phyloP scores from a whole-genome alignment of 1,284 basidiomycete genomes.

The Cutaneotrichosporon sp. region DNA sequence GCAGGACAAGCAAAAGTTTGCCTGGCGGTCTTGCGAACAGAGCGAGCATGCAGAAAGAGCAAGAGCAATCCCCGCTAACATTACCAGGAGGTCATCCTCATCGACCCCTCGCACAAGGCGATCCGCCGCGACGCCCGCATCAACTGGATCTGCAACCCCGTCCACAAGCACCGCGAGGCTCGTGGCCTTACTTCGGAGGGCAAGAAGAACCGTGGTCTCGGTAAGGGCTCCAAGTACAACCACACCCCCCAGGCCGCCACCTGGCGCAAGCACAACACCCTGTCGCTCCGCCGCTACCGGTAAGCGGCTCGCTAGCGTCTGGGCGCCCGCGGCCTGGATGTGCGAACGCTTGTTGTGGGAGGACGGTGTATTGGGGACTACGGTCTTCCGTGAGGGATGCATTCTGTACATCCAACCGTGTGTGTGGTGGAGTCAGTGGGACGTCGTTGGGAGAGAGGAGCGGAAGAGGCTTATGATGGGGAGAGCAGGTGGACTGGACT shows the following conservation, averaged over 20 bases:
- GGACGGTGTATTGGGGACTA: slow-evolving; percentile 1
- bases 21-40: background rate
- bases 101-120: slow-evolving; percentile 66
- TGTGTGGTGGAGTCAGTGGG: background rate
- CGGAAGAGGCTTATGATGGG: background rate
- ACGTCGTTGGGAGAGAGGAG: background rate
- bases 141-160: slow-evolving; percentile 93
- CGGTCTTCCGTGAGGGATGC: background rate
- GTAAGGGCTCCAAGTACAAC: slow-evolving; percentile 95
- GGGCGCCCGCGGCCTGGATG: slow-evolving; percentile 20
- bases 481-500: background rate
- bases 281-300: slow-evolving; percentile 96
- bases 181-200: slow-evolving; percentile 96
- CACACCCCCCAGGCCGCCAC: slow-evolving; percentile 85
- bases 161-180: slow-evolving; percentile 97
- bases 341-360: background rate
- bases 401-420: slow-evolving; percentile 18
- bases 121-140: slow-evolving; percentile 93
- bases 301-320: slow-evolving; percentile 55
- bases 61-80: background rate
- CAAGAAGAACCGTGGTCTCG: slow-evolving; percentile 79
- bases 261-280: slow-evolving; percentile 98
- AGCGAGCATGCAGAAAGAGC: background rate
- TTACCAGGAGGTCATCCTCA: slow-evolving; percentile 71
- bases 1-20: background rate